Percentiles rank a stretch among this genome's conserved stretches.
phyloP scores from a whole-genome alignment of 2,329 filamentous ascomycete genomes.

The Fusarium camptoceras region DNA sequence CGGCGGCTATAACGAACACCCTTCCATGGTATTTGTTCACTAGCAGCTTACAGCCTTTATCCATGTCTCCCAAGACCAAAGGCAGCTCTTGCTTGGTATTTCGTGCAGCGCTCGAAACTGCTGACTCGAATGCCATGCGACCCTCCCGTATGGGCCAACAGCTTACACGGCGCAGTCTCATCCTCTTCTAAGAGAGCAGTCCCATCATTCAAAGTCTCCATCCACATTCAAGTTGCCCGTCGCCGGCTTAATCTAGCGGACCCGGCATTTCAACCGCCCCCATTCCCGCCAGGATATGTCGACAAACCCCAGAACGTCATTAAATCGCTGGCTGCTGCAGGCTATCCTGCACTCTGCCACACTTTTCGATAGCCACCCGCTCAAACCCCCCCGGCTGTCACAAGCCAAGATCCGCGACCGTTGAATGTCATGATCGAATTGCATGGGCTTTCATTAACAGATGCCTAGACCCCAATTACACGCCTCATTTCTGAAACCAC shows the following conservation, averaged over 20 bases:
- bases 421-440: slow-evolving; percentile 30
- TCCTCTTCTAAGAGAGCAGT: slow-evolving; percentile 11
- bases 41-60: neutral
- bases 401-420: slow-evolving; percentile 32
- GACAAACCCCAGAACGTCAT: slow-evolving; percentile 25
- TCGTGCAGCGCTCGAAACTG: slow-evolving; percentile 35
- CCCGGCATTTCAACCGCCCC: slow-evolving; percentile 36
- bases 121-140: slow-evolving; percentile 45
- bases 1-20: slow-evolving; percentile 2
- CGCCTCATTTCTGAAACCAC: slow-evolving; percentile 34
- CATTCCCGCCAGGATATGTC: slow-evolving; percentile 15
- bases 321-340: slow-evolving; percentile 34
- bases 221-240: slow-evolving; percentile 22
- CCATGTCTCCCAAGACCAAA: slow-evolving; percentile 7
- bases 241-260: slow-evolving; percentile 35
- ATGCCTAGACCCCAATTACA: slow-evolving; percentile 26
- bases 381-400: slow-evolving; percentile 22
- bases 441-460: slow-evolving; percentile 26
- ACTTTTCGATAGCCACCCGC: slow-evolving; percentile 30
- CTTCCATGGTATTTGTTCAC: neutral
- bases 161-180: slow-evolving; percentile 25
- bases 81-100: slow-evolving; percentile 5
- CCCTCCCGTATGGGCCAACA: slow-evolving; percentile 22
- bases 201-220: slow-evolving; percentile 6
- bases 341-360: slow-evolving; percentile 24